phyloP scores from a whole-genome alignment of 2,329 filamentous ascomycete species.

The Talaromyces marneffei region DNA sequence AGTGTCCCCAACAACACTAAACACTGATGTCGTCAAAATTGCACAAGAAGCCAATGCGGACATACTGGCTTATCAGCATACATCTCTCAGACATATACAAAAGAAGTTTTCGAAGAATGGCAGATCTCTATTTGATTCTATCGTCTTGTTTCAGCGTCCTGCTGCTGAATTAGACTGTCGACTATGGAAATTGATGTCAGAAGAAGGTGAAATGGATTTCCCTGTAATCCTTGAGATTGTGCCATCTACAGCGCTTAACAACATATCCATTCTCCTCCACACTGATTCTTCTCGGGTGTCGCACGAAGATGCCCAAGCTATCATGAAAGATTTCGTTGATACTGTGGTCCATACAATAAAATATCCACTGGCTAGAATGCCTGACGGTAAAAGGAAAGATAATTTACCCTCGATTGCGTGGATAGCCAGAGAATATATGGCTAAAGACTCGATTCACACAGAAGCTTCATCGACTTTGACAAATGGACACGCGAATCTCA shows the following conservation, averaged over 20 bases:
- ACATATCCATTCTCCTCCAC: conserved; percentile 57
- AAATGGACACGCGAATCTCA: not conserved
- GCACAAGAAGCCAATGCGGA: conserved; percentile 60
- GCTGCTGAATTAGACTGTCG: conserved; percentile 38
- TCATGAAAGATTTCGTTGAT: conserved; percentile 27
- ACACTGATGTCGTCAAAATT: conserved; percentile 52
- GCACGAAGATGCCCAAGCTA: conserved; percentile 18
- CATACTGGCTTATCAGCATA: conserved; percentile 64
- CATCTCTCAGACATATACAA: conserved; percentile 67
- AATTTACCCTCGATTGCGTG: conserved; percentile 26
- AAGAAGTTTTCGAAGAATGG: conserved; percentile 42
- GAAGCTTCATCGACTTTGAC: not conserved
- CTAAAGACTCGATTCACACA: not conserved
- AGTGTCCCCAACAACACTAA: conserved; percentile 44
- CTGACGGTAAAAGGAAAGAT: conserved; percentile 18
- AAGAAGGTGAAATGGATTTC: conserved; percentile 55
- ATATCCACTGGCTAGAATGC: conserved; percentile 27
- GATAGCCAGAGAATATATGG: conserved; percentile 10
- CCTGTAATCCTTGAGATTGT: conserved; percentile 71
- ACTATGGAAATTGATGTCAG: conserved; percentile 48
- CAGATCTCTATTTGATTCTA: conserved; percentile 65
- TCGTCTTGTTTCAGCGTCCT: conserved; percentile 71
- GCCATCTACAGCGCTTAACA: conserved; percentile 50
- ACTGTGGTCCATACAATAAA: conserved; percentile 30
- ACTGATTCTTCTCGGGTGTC: conserved; percentile 41